These are phyloP conservation scores for Neopestalotiopsis clavispora DNA, from an alignment of 2,329 filamentous ascomycete genomes.

Conservation along the genomic window DNA sequence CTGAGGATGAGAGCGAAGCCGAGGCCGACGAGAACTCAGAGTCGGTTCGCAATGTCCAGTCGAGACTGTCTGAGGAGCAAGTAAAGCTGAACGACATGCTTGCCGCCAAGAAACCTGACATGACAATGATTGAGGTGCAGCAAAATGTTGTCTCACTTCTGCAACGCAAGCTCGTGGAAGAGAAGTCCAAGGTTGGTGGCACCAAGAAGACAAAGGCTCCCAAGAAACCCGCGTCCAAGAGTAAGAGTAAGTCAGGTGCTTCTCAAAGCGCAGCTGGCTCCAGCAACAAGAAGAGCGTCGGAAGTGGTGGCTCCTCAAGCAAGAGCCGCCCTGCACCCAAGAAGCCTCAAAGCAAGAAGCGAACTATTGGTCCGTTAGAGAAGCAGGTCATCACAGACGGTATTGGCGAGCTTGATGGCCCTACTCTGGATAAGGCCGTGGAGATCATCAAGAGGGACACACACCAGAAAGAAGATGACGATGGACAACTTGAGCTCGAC, in stretches of 20 bases:
- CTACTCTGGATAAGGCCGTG: conserved; percentile 80
- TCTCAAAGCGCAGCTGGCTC: conserved; percentile 35
- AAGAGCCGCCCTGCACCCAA: conserved; percentile 39
- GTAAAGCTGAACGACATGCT: conserved; percentile 61
- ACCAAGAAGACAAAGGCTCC: conserved; percentile 78
- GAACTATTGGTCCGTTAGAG: conserved; percentile 75
- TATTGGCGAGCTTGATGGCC: conserved; percentile 79
- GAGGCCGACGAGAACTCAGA: conserved; percentile 48
- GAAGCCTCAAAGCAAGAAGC: conserved; percentile 54
- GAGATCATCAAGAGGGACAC: conserved; percentile 89
- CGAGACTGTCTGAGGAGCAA: conserved; percentile 60
- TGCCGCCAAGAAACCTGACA: conserved; percentile 53
- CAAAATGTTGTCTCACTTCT: conserved; percentile 68
- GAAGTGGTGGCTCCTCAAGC: conserved; percentile 37
- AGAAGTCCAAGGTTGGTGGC: conserved; percentile 67
- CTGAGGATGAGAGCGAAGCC: conserved; percentile 74
- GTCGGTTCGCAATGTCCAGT: conserved; percentile 58
- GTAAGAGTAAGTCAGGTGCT: conserved; percentile 56
- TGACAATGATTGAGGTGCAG: conserved; percentile 59
- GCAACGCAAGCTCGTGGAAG: conserved; percentile 74
- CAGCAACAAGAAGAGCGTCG: conserved; percentile 46
- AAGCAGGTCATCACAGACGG: conserved; percentile 91
- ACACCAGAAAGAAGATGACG: conserved; percentile 67
- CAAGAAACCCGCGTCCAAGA: conserved; percentile 72
- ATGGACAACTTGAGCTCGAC: conserved; percentile 64